Base-by-base conservation (phyloP, 2,329 filamentous ascomycete genomes). In the Zymoseptoria crescenta region DNA sequence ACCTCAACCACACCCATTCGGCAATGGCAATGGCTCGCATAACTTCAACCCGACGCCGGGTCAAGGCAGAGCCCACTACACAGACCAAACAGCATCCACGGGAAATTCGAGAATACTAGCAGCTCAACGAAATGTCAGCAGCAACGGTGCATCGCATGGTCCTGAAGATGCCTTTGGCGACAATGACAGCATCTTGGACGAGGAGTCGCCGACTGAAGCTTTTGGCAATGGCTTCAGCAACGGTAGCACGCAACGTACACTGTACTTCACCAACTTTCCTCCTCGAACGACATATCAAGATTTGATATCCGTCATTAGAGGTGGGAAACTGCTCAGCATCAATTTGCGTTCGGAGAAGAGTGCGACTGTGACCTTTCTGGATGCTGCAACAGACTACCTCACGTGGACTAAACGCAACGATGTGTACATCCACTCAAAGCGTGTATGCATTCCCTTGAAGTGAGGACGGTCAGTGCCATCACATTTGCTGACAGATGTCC, bases 261-360 rank as follows among this genome's bases (percentile, higher is more conserved):
- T 95, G 21, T 74, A 83, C 21, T 75, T 93, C 54, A 75, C 74
- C 41, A 85, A 86, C 59, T 77, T 94, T 1, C 76, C 86, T 0
- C 80, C 85, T 4, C 77, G 76, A 2, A 82, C 81, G 13, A 87
- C 84, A 0, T 83, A 88, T 67, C 79, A 79, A 52, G 88, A 94
- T 62, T 75, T 94, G 59, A 79, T 81, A 2, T 78, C 80, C 21
- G 79, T 80, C 9, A 75, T 94, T 55, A 84, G 86, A 59, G 89
- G 90, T 24, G 90, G 89, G 1, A 78, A 82, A 63, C 67, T 95
- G 9, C 72, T 92, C 9, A 87, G 91, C 63, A 76, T 93, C 49
- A 87, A 82, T 65, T 65, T 91, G 53, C 82, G 84, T 30, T 69
- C 81, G 49, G 85, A 90, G 55, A 81, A 81, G 30, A 77, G 76